Evolutionary conservation across 2,329 filamentous ascomycete genomes (phyloP).

Genomic region (Fusarium agapanthi): DNA sequence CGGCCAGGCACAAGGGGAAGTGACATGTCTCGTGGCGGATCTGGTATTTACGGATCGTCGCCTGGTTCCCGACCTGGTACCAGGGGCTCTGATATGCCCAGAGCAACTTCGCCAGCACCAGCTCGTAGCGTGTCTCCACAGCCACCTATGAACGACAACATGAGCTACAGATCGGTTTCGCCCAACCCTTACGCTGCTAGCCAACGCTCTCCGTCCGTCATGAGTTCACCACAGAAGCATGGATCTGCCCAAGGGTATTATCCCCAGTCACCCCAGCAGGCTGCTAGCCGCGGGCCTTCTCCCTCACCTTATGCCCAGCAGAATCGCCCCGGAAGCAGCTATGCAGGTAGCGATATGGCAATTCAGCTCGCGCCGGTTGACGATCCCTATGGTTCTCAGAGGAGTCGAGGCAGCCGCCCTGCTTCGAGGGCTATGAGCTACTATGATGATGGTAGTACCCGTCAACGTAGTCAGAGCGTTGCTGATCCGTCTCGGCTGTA

Average conservation of each 20-base stretch:
- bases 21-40: constrained; percentile 42
- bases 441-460: constrained; percentile 60
- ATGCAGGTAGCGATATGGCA: constrained; percentile 67
- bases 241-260: constrained; percentile 62
- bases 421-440: constrained; percentile 63
- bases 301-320: constrained; percentile 59
- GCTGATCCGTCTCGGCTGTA: constrained; percentile 84
- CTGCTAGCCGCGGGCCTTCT: constrained; percentile 56
- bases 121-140: constrained; percentile 70
- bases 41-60: constrained; percentile 45
- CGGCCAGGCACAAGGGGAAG: constrained; percentile 50
- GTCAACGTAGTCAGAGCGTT: constrained; percentile 81
- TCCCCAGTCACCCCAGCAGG: constrained; percentile 60
- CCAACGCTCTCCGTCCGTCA: constrained; percentile 49
- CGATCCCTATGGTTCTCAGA: constrained; percentile 67
- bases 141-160: constrained; percentile 60
- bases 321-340: constrained; percentile 61
- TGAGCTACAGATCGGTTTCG: constrained; percentile 60
- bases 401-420: constrained; percentile 61
- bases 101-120: constrained; percentile 74
- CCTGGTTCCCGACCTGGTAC: constrained; percentile 65
- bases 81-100: constrained; percentile 66
- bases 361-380: constrained; percentile 71
- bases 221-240: constrained; percentile 53
- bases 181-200: constrained; percentile 69